These are phyloP conservation scores for Irpex sp. DNA, from an alignment of 1,284 basidiomycete species.

Conservation along the genomic window DNA sequence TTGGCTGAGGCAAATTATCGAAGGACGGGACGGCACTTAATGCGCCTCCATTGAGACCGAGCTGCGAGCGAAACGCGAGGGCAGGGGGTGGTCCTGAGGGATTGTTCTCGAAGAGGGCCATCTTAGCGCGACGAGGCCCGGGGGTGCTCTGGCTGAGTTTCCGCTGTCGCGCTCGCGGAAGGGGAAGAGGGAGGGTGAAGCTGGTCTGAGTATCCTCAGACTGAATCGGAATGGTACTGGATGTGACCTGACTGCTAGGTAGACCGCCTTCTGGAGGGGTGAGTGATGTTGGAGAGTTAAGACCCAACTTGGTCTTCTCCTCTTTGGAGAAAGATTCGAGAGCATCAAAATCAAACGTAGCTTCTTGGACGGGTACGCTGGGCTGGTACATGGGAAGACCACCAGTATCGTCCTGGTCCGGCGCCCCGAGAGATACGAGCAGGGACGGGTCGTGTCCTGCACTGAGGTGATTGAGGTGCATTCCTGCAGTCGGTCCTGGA, in stretches of 20 bases:
- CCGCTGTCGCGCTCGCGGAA: slow-evolving; percentile 52
- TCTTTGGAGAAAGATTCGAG: slow-evolving; percentile 79
- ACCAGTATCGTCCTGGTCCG: slow-evolving; percentile 28
- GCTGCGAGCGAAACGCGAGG: slow-evolving; percentile 31
- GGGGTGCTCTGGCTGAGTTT: slow-evolving; percentile 78
- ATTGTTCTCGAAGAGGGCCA: slow-evolving; percentile 80
- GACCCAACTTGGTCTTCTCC: slow-evolving; percentile 60
- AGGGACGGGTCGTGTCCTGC: slow-evolving; percentile 44
- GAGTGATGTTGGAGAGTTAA: slow-evolving; percentile 34
- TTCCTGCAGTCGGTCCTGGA: slow-evolving; percentile 20
- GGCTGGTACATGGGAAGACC: slow-evolving; percentile 61
- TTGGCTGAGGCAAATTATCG: slow-evolving; percentile 22
- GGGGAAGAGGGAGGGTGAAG: slow-evolving; percentile 23
- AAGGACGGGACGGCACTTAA: slow-evolving; percentile 31
- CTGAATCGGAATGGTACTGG: slow-evolving; percentile 7
- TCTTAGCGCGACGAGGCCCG: slow-evolving; percentile 68
- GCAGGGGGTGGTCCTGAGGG: slow-evolving; percentile 43
- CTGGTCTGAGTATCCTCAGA: slow-evolving; percentile 8
- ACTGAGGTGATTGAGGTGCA: slow-evolving; percentile 33
- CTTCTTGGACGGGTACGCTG: slow-evolving; percentile 33
- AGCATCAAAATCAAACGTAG: slow-evolving; percentile 64
- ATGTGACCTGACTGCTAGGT: slow-evolving; percentile 7
- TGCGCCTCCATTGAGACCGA: slow-evolving; percentile 21
- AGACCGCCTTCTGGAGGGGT: slow-evolving; percentile 9
- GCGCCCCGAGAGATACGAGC: slow-evolving; percentile 29